A percentile compares a stretch with the other conserved stretches of the same genome.
These are phyloP conservation scores for Fusarium sp. DNA, from an alignment of 2,329 filamentous ascomycete species.

Conservation along the genomic window DNA sequence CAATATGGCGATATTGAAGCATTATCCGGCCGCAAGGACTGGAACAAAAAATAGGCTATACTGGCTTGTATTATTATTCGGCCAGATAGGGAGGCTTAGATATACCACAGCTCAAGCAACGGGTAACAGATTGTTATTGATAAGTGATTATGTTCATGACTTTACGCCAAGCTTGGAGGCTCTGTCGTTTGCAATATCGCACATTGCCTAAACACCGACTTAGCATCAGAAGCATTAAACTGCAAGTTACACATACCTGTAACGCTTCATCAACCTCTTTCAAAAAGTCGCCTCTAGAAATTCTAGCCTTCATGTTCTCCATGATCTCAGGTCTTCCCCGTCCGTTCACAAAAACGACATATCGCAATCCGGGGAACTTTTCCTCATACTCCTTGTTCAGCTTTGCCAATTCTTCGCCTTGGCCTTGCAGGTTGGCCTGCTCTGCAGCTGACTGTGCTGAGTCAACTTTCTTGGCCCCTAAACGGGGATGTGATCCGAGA, in stretches of 20 bases:
- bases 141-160: neutral
- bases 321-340: slow-evolving; percentile 78
- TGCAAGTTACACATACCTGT: slow-evolving; percentile 63
- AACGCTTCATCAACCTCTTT: slow-evolving; percentile 79
- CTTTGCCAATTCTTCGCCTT: slow-evolving; percentile 67
- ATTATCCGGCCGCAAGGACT: neutral
- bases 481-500: slow-evolving; percentile 82
- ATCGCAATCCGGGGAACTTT: slow-evolving; percentile 83
- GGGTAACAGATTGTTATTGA: neutral
- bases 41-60: neutral
- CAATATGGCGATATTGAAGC: slow-evolving; percentile 10
- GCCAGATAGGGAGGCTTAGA: neutral
- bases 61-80: neutral
- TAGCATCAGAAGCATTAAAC: neutral
- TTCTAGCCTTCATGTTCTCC: slow-evolving; percentile 81
- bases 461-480: slow-evolving; percentile 84
- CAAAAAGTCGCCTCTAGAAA: slow-evolving; percentile 72
- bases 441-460: slow-evolving; percentile 83
- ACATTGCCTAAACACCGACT: slow-evolving; percentile 74
- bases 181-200: slow-evolving; percentile 86
- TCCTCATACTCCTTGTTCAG: slow-evolving; percentile 84
- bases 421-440: slow-evolving; percentile 78
- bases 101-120: slow-evolving; percentile 6
- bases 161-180: slow-evolving; percentile 54
- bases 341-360: slow-evolving; percentile 93